Base-by-base conservation (phyloP, 768 basidiomycete genomes). In the Trametes maxima region DNA sequence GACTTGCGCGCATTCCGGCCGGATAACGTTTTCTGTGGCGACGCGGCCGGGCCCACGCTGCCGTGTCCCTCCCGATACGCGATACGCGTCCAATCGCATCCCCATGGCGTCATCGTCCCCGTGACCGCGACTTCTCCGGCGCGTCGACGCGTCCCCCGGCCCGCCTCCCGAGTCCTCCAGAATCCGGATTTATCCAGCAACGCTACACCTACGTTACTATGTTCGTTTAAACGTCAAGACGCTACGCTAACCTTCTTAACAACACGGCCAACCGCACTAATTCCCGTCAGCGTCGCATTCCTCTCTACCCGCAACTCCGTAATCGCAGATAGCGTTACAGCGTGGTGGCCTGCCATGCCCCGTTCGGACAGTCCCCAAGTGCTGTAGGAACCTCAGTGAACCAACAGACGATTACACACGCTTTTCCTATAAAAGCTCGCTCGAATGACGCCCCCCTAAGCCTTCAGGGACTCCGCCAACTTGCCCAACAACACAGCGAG, bases 401-500 rank as follows among this genome's bases (percentile, higher is more conserved):
- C n/a, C 28, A 33, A 33, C 28, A 33, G 3, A 3, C 28, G 4
- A 33, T 8, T 8, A 3, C 3, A 3, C 28, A 3, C 28, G 28
- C 28, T 33, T 33, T 3, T 33, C 28, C 8, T 3, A 13, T 11
- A 13, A 42, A 42, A n/a, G 40, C n/a, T n/a, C 14, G 4, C 40
- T 3, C 4, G 4, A n/a, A 42, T 13, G 40, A 42, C 13, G 14
- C 12, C 40, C 40, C 4, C 44, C 19, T 22, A 33, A 33, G 14
- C 10, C 2, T 22, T 2, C 37, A 67, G 50, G n/a, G 47, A 33
- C 19, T 58, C 37, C 40, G 65, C 37, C 21, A 71, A 63, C 25
- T 61, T 57, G 54, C 80, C 75, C 17, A 94, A 69, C 57, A 88
- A 76, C 5, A 67, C 69, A n/a, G 76, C 73, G 62, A 92, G 75